Conservation (phyloP, 768 basidiomycete genomes). For the Pleurotus platypus region DNA sequence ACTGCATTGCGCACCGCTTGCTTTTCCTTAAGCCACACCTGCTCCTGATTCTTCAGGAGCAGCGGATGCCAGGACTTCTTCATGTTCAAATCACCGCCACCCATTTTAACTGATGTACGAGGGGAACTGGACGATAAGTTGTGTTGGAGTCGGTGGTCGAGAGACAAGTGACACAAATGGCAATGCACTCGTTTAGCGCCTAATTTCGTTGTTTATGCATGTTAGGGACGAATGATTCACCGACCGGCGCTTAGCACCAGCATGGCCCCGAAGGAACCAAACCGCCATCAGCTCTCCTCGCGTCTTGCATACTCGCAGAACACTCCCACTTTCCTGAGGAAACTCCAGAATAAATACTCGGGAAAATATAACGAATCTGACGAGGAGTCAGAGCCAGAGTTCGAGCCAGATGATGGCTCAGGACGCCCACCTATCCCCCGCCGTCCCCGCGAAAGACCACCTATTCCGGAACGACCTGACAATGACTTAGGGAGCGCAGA, state of each 20-base stretch:
- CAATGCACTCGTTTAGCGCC: neutral
- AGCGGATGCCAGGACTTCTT: slow-evolving; percentile 99
- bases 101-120: slow-evolving; percentile 66
- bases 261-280: slow-evolving; percentile 62
- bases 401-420: slow-evolving; percentile 63
- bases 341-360: slow-evolving; percentile 58
- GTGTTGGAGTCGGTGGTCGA: neutral
- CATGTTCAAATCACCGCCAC: slow-evolving; percentile 98
- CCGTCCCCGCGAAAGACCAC: slow-evolving; percentile 38
- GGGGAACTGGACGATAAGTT: neutral
- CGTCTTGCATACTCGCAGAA: slow-evolving; percentile 59
- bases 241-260: neutral
- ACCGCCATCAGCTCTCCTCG: slow-evolving; percentile 68
- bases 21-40: slow-evolving; percentile 99
- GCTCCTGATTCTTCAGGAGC: slow-evolving; percentile 97
- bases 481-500: slow-evolving; percentile 71
- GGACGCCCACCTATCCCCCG: slow-evolving; percentile 73
- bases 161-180: neutral
- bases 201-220: neutral
- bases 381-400: slow-evolving; percentile 46
- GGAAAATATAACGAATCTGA: slow-evolving; percentile 36
- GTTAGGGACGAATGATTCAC: neutral
- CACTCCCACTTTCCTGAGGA: slow-evolving; percentile 63
- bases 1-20: slow-evolving; percentile 64
- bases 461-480: slow-evolving; percentile 65